A percentile compares a stretch with the other conserved stretches of the same genome.
These are phyloP conservation scores for Fusarium armeniacum DNA, from an alignment of 2,329 filamentous ascomycete genomes.

Conservation along the genomic window DNA sequence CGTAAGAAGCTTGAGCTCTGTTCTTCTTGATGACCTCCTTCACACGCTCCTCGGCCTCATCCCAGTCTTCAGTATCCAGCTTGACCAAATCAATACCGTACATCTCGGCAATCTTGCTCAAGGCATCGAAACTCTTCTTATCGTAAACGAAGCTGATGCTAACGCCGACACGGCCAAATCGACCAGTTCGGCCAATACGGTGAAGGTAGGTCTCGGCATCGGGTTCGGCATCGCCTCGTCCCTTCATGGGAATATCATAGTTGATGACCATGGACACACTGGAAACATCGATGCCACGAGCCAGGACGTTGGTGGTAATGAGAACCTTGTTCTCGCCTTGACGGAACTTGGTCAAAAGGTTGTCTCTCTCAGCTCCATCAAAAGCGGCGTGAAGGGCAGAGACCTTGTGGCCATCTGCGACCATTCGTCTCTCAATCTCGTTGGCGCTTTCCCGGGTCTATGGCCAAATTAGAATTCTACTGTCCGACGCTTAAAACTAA, in stretches of 20 bases:
- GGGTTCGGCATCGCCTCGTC: slow-evolving; percentile 81
- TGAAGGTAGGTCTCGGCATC: slow-evolving; percentile 98
- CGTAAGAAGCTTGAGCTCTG: slow-evolving; percentile 69
- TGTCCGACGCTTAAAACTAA: neutral
- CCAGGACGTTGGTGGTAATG: slow-evolving; percentile 96
- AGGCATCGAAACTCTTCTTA: slow-evolving; percentile 81
- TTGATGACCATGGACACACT: slow-evolving; percentile 98
- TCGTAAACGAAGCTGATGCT: slow-evolving; percentile 96
- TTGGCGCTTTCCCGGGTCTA: slow-evolving; percentile 88
- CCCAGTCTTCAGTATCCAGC: slow-evolving; percentile 90
- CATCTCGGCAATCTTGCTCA: slow-evolving; percentile 82
- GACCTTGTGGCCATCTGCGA: slow-evolving; percentile 89
- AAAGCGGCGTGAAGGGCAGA: slow-evolving; percentile 90
- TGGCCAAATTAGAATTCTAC: slow-evolving; percentile 32
- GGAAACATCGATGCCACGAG: slow-evolving; percentile 92
- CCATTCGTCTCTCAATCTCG: slow-evolving; percentile 89
- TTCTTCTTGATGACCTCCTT: slow-evolving; percentile 84
- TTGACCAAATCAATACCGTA: slow-evolving; percentile 86
- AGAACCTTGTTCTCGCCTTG: slow-evolving; percentile 91
- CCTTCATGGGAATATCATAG: slow-evolving; percentile 87
- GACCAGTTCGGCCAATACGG: slow-evolving; percentile 95
- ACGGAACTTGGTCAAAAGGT: slow-evolving; percentile 88
- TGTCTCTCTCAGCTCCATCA: slow-evolving; percentile 86
- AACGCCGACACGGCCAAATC: slow-evolving; percentile 96
- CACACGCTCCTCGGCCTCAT: slow-evolving; percentile 85